Evolutionary conservation across 2,329 filamentous ascomycete genomes (phyloP), one percentile per base, ranked within the genome.

Genomic region (Pestalotiopsis sp.): DNA sequence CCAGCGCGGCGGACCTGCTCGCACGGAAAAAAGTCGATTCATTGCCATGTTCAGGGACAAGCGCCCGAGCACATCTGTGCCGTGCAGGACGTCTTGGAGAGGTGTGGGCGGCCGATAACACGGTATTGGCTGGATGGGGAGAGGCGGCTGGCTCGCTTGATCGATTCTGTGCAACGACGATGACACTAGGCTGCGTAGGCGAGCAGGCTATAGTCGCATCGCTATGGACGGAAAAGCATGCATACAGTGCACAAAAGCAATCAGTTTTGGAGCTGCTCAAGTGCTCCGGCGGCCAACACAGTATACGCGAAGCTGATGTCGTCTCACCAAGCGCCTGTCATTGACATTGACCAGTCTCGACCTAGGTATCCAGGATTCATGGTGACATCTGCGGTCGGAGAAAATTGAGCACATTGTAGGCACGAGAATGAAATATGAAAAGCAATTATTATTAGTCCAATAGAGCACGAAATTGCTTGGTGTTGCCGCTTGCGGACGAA

Each of bases 41-140:
- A 38, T 23, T 64, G 27, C 38, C 62, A 39, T 64, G 38, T 64
- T 25, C 62, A 64, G 41, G 20, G 41, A 52, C 38, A 38, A 49
- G 62, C 14, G 11, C 39, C 62, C 62, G 41, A 64, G 62, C 62
- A 25, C 62, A 52, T 52, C 62, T 45, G 62, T 64, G 62, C 62
- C 41, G 62, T 52, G 62, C 62, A 52, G 17, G n/a, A 17, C 60
- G 38, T 36, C 57, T 17, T 36, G 23, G 20, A 20, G 57, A 59
- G 57, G 57, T 59, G 57, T 36, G 57, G 57, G 45, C 17, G 57
- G 57, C 23, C 23, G 57, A 59, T 59, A 59, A 59, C 11, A 36
- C 57, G 13, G 45, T 23, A 52, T 20, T 52, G 27, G 57, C 27
- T 36, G 57, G 14, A 23, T 39, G 60, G 27, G 12, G 31, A 41